A percentile compares a stretch with the other conserved stretches of the same genome.
Conservation (phyloP, 2,329 filamentous ascomycete genomes). For the Cordyceps fumosorosea region DNA sequence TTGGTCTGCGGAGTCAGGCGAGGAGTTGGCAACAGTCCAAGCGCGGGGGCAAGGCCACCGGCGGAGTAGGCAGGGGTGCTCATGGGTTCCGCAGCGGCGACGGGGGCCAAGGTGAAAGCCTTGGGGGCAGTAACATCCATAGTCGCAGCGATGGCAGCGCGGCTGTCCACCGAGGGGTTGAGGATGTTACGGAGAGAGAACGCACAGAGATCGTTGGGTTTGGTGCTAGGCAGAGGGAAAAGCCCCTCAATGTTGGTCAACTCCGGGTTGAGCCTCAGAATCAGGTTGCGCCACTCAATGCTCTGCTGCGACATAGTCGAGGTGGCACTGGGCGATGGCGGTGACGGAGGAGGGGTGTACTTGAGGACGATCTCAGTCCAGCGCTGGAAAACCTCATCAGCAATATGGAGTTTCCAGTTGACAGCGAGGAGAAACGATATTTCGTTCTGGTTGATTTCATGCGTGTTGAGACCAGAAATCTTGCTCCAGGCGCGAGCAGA, state of each 20-base stretch:
- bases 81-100: constrained; percentile 41
- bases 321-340: constrained; percentile 47
- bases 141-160: constrained; percentile 26
- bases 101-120: constrained; percentile 34
- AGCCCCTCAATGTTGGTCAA: constrained; percentile 53
- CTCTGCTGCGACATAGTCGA: constrained; percentile 40
- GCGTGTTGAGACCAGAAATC: constrained; percentile 89
- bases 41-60: constrained; percentile 43
- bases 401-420: constrained; percentile 91
- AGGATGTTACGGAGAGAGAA: constrained; percentile 38
- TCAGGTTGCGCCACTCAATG: constrained; percentile 52
- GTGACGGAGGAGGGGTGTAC: constrained; percentile 66
- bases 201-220: constrained; percentile 29
- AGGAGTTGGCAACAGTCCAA: constrained; percentile 52
- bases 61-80: constrained; percentile 38
- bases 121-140: constrained; percentile 31
- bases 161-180: constrained; percentile 34
- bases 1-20: constrained; percentile 50
- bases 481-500: constrained; percentile 98
- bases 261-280: constrained; percentile 49
- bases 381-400: constrained; percentile 78
- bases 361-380: constrained; percentile 92
- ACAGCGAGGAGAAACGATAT: constrained; percentile 84
- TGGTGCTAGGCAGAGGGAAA: constrained; percentile 28
- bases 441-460: constrained; percentile 96